Percentiles rank a stretch among this genome's conserved stretches.
Conservation (phyloP, 2,329 filamentous ascomycete genomes). For the Diaporthe destruens region DNA sequence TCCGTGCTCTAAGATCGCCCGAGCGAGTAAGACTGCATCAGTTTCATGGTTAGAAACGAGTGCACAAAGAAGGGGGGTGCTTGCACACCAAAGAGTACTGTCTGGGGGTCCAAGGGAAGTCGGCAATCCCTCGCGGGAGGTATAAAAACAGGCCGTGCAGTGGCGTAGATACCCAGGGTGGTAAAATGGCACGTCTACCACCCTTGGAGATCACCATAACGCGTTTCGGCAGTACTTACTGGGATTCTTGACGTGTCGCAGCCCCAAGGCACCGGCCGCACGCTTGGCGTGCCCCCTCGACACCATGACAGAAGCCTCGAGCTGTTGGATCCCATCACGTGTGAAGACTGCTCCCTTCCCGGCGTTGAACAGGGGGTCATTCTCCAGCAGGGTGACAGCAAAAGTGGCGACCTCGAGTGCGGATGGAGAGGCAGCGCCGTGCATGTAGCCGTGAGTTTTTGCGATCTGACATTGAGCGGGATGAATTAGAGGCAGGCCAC, state of each 20-base stretch:
- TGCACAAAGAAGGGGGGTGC: neutral
- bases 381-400: constrained; percentile 81
- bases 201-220: neutral
- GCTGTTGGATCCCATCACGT: constrained; percentile 82
- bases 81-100: no score
- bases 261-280: constrained; percentile 80
- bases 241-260: constrained; percentile 82
- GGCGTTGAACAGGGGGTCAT: constrained; percentile 86
- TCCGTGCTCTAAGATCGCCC: constrained; percentile 76
- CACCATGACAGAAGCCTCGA: constrained; percentile 91
- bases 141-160: no score
- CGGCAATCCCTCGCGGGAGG: neutral
- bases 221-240: constrained; percentile 46
- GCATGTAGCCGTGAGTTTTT: constrained; percentile 62
- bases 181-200: no score
- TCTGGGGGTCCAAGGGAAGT: neutral
- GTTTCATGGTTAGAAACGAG: neutral
- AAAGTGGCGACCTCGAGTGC: constrained; percentile 81
- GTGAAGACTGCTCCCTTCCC: constrained; percentile 90
- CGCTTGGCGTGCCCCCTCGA: constrained; percentile 79
- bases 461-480: constrained; percentile 53
- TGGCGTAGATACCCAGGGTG: no score
- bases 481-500: constrained; percentile 1
- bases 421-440: constrained; percentile 49
- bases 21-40: constrained; percentile 70